Conservation (phyloP, 164 flowering plant genomes). For the Liquidambar formosana region DNA sequence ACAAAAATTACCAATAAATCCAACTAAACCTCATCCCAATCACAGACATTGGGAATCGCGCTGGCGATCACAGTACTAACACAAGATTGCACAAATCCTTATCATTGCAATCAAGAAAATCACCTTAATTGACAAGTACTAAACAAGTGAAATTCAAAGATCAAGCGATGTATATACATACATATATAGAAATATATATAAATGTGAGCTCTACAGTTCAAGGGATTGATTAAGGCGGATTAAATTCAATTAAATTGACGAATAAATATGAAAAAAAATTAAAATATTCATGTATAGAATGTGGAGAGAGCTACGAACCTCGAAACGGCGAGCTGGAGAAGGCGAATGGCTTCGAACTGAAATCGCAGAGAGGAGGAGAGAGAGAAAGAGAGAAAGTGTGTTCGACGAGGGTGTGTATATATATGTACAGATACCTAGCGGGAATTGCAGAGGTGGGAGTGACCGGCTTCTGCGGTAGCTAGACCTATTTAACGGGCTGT, state of each 20-base stretch:
- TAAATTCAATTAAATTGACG: no score
- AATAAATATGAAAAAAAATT: no score
- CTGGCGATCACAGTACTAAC: no score
- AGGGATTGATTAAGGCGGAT: no score
- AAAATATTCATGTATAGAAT: background rate
- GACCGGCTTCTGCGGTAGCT: constrained; percentile 38
- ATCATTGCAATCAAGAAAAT: no score
- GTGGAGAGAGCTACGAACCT: constrained; percentile 15
- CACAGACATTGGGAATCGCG: constrained; percentile 2
- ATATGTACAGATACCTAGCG: constrained; percentile 24
- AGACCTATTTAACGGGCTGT: constrained; percentile 26
- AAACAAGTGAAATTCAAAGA: background rate
- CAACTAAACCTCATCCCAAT: background rate
- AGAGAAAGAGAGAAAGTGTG: constrained; percentile 12
- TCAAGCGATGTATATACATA: constrained; percentile 3
- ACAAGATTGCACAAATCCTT: no score
- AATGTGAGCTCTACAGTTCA: no score
- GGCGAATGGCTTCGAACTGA: constrained; percentile 10
- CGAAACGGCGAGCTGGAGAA: constrained; percentile 16
- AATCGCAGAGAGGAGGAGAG: constrained; percentile 4
- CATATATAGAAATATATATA: background rate
- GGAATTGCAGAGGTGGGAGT: constrained; percentile 29
- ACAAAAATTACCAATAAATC: background rate
- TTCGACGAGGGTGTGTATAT: background rate
- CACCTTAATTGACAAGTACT: no score